These are phyloP conservation scores for Arthrobotrys entomopaga DNA, from an alignment of 2,329 filamentous ascomycete species.

Conservation along the genomic window DNA sequence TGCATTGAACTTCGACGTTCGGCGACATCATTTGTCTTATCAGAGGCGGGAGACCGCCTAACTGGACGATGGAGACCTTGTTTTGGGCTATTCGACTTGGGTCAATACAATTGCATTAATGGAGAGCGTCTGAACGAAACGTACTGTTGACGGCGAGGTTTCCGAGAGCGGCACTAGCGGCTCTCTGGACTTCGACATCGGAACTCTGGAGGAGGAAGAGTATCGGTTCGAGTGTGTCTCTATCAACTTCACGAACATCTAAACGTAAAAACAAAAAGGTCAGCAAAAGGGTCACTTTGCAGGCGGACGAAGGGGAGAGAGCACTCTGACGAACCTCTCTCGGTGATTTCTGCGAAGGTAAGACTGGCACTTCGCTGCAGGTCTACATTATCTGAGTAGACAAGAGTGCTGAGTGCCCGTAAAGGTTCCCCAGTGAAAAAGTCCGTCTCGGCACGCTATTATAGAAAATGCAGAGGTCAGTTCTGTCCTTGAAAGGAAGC, in stretches of 20 bases:
- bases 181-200: slow-evolving; percentile 96
- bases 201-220: slow-evolving; percentile 92
- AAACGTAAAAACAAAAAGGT: slow-evolving; percentile 47
- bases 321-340: slow-evolving; percentile 77
- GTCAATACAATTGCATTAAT: slow-evolving; percentile 50
- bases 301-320: neutral
- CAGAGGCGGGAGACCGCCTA: slow-evolving; percentile 87
- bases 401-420: slow-evolving; percentile 89
- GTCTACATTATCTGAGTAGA: slow-evolving; percentile 99
- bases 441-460: slow-evolving; percentile 90
- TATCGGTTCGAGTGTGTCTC: slow-evolving; percentile 94
- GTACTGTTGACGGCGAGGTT: slow-evolving; percentile 97
- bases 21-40: slow-evolving; percentile 98
- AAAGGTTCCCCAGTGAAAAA: slow-evolving; percentile 98
- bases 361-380: slow-evolving; percentile 95
- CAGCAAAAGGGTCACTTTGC: neutral
- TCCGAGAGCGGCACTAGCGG: slow-evolving; percentile 92
- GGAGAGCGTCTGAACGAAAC: slow-evolving; percentile 59
- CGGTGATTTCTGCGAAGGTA: slow-evolving; percentile 98
- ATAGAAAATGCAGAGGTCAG: slow-evolving; percentile 27
- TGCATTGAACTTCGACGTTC: slow-evolving; percentile 99
- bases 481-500: neutral
- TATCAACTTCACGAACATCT: slow-evolving; percentile 97
- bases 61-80: slow-evolving; percentile 93
- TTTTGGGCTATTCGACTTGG: slow-evolving; percentile 82